A percentile compares a stretch with the other conserved stretches of the same genome.
These are phyloP conservation scores for Backusella sp. DNA, from an alignment of 192 early-diverging fungal species.

Conservation along the genomic window DNA sequence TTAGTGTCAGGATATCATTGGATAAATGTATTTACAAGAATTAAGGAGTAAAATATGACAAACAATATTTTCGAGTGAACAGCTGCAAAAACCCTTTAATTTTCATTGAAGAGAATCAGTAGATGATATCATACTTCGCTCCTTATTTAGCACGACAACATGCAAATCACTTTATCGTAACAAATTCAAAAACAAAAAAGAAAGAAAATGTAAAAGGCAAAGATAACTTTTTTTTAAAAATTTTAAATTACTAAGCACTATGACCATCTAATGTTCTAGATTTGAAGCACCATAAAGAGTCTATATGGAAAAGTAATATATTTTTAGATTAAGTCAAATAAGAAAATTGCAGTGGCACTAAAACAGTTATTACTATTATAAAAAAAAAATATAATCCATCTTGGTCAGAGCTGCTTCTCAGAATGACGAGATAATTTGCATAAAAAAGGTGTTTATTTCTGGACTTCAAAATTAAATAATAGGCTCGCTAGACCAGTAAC, in stretches of 20 bases:
- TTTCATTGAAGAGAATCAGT: background rate
- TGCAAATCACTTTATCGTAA: background rate
- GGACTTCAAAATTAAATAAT: background rate
- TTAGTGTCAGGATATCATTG: background rate
- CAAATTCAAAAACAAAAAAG: background rate
- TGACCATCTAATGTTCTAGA: background rate
- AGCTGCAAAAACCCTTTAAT: background rate
- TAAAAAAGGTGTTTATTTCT: background rate
- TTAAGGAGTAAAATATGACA: background rate
- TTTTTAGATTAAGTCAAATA: background rate
- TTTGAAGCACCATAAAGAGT: background rate
- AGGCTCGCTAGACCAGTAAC: background rate
- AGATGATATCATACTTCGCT: background rate
- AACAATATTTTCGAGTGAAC: background rate
- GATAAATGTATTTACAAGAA: background rate
- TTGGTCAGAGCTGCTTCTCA: background rate
- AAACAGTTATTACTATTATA: background rate
- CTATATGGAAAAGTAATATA: background rate
- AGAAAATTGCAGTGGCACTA: background rate
- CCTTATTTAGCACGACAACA: background rate
- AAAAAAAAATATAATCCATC: background rate
- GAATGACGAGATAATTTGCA: background rate
- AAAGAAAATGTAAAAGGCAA: background rate
- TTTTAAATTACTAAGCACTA: background rate
- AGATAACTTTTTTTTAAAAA: background rate